phyloP scores from a whole-genome alignment of 495 filamentous ascomycete genomes.

The Oidiodendron maius region DNA sequence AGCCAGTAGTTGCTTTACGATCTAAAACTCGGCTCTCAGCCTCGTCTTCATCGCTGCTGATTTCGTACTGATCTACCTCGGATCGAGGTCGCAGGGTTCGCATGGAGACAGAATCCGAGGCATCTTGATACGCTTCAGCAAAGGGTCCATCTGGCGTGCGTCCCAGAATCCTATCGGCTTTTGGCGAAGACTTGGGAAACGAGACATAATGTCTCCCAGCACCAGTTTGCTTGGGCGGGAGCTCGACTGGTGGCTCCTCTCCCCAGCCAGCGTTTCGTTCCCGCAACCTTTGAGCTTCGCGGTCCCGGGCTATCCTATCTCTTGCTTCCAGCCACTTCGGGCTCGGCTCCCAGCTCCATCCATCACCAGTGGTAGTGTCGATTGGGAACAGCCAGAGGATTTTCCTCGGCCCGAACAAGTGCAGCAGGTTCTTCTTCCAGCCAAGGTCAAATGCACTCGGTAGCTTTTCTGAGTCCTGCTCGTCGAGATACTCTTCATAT shows the following conservation, averaged over 20 bases:
- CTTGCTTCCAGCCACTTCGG: constrained; percentile 61
- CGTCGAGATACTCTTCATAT: constrained; percentile 84
- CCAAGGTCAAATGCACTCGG: constrained; percentile 93
- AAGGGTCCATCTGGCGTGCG: constrained; percentile 24
- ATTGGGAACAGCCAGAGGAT: constrained; percentile 76
- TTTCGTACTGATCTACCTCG: constrained; percentile 15
- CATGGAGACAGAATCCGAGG: constrained; percentile 24
- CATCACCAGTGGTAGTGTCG: constrained; percentile 79
- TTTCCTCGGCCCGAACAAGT: constrained; percentile 71
- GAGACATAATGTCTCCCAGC: constrained; percentile 22
- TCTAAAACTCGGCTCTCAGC: constrained; percentile 17
- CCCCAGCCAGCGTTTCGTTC: constrained; percentile 53
- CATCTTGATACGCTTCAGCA: constrained; percentile 14
- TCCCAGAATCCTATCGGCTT: constrained; percentile 32
- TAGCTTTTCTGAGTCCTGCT: constrained; percentile 76
- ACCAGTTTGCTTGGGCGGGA: constrained; percentile 14
- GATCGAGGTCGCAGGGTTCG: constrained; percentile 20
- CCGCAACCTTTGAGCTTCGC: constrained; percentile 53
- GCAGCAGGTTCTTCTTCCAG: constrained; percentile 66
- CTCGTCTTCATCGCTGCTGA: constrained; percentile 24
- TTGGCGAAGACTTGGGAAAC: constrained; percentile 17
- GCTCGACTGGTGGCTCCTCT: constrained; percentile 12
- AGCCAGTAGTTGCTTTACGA: constrained; percentile 13
- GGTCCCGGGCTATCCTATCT: constrained; percentile 50
- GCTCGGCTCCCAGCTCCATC: constrained; percentile 92